These are phyloP conservation scores for Russula sp. DNA, from an alignment of 768 basidiomycete genomes.

Conservation along the genomic window DNA sequence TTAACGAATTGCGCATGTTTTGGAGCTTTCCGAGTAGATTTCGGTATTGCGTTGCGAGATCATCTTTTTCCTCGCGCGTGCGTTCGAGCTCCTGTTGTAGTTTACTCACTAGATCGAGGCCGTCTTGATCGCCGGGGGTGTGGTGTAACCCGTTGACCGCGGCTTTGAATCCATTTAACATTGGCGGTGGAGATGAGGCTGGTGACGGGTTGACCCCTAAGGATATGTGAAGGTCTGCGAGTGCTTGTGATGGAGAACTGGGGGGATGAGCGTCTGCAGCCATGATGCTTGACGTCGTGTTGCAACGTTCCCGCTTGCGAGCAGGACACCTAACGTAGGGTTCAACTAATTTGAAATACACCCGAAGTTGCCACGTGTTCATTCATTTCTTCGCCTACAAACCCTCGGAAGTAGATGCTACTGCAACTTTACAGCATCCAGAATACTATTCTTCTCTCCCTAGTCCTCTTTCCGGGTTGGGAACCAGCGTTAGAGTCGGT, in stretches of 20 bases:
- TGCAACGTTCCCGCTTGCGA: too few relatives aligned
- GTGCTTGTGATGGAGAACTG: slow-evolving; percentile 19
- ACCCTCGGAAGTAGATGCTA: too few relatives aligned
- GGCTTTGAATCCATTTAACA: slow-evolving; percentile 33
- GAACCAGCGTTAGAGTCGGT: neutral
- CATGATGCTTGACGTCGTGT: slow-evolving; percentile 19
- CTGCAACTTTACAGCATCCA: neutral
- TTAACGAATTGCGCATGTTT: slow-evolving; percentile 88
- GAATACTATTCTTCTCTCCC: too few relatives aligned
- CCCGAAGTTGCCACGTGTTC: neutral
- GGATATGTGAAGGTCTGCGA: slow-evolving; percentile 33
- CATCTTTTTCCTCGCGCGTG: slow-evolving; percentile 82
- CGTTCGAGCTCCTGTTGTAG: slow-evolving; percentile 74
- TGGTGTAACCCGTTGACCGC: slow-evolving; percentile 32
- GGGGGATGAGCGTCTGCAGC: slow-evolving; percentile 18
- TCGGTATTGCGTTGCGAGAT: slow-evolving; percentile 80
- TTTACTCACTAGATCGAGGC: slow-evolving; percentile 50
- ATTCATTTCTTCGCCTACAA: neutral
- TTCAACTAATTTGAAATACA: slow-evolving; percentile 8
- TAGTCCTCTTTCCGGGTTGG: too few relatives aligned
- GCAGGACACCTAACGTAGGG: neutral
- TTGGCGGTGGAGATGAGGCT: slow-evolving; percentile 31
- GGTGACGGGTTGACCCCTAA: slow-evolving; percentile 33
- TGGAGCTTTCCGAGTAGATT: slow-evolving; percentile 85
- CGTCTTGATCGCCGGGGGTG: slow-evolving; percentile 38